phyloP scores from a whole-genome alignment of 2,329 filamentous ascomycete genomes.

The Talaromyces sp. region DNA sequence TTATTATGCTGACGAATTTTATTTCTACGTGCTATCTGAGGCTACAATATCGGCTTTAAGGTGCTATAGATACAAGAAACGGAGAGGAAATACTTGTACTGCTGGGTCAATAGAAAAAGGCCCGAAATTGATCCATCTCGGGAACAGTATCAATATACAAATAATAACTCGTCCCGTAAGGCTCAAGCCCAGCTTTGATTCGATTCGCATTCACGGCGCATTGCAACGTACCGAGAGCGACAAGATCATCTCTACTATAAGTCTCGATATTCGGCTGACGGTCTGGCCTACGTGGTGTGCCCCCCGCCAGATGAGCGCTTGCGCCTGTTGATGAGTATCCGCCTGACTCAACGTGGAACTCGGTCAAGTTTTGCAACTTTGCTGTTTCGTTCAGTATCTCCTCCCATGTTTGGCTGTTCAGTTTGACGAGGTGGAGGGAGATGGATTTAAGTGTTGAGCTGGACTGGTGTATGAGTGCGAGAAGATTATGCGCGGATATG shows the following conservation, averaged over 20 bases:
- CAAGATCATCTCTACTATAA: background rate
- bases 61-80: too few relatives aligned
- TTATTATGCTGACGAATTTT: too few relatives aligned
- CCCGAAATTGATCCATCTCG: background rate
- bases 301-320: background rate
- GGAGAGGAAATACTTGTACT: too few relatives aligned
- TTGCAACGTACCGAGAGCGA: background rate
- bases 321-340: background rate
- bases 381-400: background rate
- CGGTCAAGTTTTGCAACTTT: background rate
- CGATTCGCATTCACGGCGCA: background rate
- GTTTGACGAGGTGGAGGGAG: background rate
- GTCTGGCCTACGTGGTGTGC: background rate
- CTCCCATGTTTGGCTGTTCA: background rate
- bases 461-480: background rate
- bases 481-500: background rate
- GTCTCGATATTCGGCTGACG: background rate
- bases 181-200: background rate
- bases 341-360: background rate
- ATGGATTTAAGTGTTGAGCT: background rate
- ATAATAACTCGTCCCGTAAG: background rate
- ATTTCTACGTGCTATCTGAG: too few relatives aligned
- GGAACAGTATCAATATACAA: background rate
- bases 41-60: too few relatives aligned
- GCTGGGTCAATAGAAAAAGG: background rate